Evolutionary conservation across 495 filamentous ascomycete genomes (phyloP).

Genomic region (Aspergillus diversus): DNA sequence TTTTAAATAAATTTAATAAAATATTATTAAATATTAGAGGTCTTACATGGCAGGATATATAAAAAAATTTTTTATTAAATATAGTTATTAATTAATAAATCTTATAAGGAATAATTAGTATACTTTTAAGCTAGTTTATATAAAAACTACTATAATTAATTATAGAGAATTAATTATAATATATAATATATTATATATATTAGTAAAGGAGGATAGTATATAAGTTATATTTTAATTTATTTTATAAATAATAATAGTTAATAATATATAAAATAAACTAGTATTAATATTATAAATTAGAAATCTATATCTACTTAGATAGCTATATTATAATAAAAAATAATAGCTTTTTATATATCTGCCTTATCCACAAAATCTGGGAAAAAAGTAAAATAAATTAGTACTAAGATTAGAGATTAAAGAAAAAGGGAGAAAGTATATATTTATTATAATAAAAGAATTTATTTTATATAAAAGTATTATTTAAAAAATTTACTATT

Average conservation of each 20-base stretch:
- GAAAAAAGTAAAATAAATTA: not conserved
- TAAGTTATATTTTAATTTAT: not conserved
- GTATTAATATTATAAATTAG: not conserved
- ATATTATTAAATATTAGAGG: not conserved
- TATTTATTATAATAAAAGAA: not conserved
- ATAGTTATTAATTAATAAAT: not conserved
- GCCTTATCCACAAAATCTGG: too few relatives aligned
- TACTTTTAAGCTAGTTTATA: not conserved
- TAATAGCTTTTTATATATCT: not conserved
- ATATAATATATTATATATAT: not conserved
- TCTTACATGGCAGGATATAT: not conserved
- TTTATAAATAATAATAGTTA: not conserved
- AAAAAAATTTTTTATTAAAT: not conserved
- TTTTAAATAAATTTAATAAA: slow-evolving; percentile 3
- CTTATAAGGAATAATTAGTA: not conserved
- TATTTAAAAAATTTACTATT: not conserved
- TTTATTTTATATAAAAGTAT: not conserved
- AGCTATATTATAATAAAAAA: not conserved
- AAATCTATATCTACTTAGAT: not conserved
- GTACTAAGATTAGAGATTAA: not conserved
- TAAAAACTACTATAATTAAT: not conserved
- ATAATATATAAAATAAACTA: not conserved
- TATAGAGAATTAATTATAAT: not conserved
- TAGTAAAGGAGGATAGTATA: not conserved
- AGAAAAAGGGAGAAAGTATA: not conserved